Conservation (phyloP, 768 basidiomycete species). For the Favolaschia claudopus region DNA sequence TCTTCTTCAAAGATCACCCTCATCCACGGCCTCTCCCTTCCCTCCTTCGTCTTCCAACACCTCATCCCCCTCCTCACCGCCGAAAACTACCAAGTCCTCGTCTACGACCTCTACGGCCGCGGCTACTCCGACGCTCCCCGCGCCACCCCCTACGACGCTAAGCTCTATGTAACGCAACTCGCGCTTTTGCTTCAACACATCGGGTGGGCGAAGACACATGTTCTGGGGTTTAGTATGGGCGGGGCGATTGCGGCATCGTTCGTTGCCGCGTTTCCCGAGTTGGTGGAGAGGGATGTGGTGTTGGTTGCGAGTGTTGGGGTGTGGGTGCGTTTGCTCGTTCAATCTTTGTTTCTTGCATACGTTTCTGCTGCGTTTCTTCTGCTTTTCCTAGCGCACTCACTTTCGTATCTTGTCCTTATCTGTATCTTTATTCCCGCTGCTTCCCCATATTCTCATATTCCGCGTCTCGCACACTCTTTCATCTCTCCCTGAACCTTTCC, state of each 20-base stretch:
- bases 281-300: slow-evolving; percentile 52
- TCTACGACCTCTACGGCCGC: slow-evolving; percentile 63
- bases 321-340: too few species aligned
- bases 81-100: slow-evolving; percentile 54
- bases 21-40: slow-evolving; percentile 58
- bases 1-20: slow-evolving; percentile 49
- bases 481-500: too few species aligned
- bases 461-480: too few species aligned
- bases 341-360: too few species aligned
- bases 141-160: slow-evolving; percentile 49
- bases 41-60: slow-evolving; percentile 52
- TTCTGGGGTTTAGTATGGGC: slow-evolving; percentile 63
- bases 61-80: slow-evolving; percentile 52
- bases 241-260: slow-evolving; percentile 55
- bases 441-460: too few species aligned
- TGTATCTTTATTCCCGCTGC: too few species aligned
- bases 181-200: slow-evolving; percentile 62
- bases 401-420: too few species aligned
- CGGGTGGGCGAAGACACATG: slow-evolving; percentile 49
- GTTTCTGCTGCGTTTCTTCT: too few species aligned
- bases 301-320: slow-evolving; percentile 54
- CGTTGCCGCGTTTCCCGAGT: slow-evolving; percentile 52
- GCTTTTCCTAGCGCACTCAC: too few species aligned
- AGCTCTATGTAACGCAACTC: slow-evolving; percentile 57
- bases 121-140: slow-evolving; percentile 64